Percentiles rank a stretch among this genome's conserved stretches.
These are phyloP conservation scores for Haematococcus lacustris DNA, from an alignment of 139 green algal genomes.

Conservation along the genomic window DNA sequence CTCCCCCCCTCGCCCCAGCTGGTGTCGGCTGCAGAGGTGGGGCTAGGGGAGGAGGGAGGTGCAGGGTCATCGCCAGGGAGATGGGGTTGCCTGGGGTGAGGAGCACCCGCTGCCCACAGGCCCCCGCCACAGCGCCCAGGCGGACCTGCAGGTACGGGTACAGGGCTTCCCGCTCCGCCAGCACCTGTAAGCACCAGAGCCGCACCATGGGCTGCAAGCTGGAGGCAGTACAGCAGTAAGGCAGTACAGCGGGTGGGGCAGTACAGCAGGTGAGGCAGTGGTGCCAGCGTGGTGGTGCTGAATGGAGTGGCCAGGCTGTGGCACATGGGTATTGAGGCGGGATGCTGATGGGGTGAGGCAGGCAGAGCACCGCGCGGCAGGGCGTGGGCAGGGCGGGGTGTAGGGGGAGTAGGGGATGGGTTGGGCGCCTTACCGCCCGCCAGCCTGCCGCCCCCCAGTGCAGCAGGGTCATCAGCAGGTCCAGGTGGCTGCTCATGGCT, in stretches of 20 bases:
- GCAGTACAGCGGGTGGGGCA: neutral
- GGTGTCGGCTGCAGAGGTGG: no score
- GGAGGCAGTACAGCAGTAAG: neutral
- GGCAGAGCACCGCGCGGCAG: neutral
- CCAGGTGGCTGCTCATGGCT: conserved; percentile 62
- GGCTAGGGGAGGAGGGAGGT: no score
- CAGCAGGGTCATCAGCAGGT: conserved; percentile 92
- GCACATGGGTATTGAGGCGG: no score
- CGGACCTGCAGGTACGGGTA: conserved; percentile 39
- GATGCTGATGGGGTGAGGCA: neutral
- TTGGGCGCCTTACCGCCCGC: conserved; percentile 5
- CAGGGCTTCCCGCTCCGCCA: conserved; percentile 66
- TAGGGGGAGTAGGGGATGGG: neutral
- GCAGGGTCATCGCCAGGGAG: conserved; percentile 76
- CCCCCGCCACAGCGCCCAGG: conserved; percentile 34
- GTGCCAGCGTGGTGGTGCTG: no score
- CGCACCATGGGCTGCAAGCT: neutral
- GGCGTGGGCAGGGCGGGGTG: neutral
- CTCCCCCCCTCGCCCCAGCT: no score
- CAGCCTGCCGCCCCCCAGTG: conserved; percentile 71
- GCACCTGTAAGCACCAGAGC: conserved; percentile 15
- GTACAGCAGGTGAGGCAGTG: no score
- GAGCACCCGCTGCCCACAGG: conserved; percentile 66
- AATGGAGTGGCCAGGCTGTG: no score
- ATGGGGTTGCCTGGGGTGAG: conserved; percentile 84